Percentiles rank a stretch among this genome's conserved stretches.
These are phyloP conservation scores for Cryphonectria nitschkei DNA, from an alignment of 2,329 filamentous ascomycete species.

Conservation along the genomic window DNA sequence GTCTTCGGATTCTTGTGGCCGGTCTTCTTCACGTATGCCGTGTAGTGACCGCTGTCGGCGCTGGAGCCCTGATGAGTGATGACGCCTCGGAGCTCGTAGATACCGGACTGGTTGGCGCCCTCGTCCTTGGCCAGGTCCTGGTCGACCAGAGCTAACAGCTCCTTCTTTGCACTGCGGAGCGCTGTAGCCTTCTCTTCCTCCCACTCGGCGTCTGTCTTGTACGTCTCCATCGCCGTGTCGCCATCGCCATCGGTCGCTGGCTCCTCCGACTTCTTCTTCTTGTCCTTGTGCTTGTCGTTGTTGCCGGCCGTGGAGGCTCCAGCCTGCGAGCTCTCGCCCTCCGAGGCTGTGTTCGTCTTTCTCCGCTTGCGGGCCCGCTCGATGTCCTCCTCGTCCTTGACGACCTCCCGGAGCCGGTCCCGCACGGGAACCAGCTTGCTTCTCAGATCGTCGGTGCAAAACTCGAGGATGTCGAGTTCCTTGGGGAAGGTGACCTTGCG, in stretches of 20 bases:
- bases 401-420: constrained; percentile 92
- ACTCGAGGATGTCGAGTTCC: constrained; percentile 91
- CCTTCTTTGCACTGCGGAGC: constrained; percentile 82
- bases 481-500: constrained; percentile 96
- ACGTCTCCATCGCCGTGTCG: constrained; percentile 77
- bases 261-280: constrained; percentile 43
- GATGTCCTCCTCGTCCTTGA: constrained; percentile 93
- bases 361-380: constrained; percentile 91
- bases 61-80: constrained; percentile 97
- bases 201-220: constrained; percentile 92
- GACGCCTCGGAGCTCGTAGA: constrained; percentile 92
- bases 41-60: constrained; percentile 97
- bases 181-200: constrained; percentile 81
- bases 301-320: constrained; percentile 40
- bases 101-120: constrained; percentile 87
- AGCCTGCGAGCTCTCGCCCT: constrained; percentile 17
- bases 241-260: constrained; percentile 55
- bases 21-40: constrained; percentile 94
- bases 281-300: constrained; percentile 51
- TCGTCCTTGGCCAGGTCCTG: constrained; percentile 75
- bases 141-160: constrained; percentile 78
- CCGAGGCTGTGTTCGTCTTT: constrained; percentile 59
- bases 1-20: constrained; percentile 72
- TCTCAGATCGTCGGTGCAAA: constrained; percentile 88
- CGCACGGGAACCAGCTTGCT: constrained; percentile 86